phyloP scores from a whole-genome alignment of 208 protist species.

The Crithidia fasciculata region DNA sequence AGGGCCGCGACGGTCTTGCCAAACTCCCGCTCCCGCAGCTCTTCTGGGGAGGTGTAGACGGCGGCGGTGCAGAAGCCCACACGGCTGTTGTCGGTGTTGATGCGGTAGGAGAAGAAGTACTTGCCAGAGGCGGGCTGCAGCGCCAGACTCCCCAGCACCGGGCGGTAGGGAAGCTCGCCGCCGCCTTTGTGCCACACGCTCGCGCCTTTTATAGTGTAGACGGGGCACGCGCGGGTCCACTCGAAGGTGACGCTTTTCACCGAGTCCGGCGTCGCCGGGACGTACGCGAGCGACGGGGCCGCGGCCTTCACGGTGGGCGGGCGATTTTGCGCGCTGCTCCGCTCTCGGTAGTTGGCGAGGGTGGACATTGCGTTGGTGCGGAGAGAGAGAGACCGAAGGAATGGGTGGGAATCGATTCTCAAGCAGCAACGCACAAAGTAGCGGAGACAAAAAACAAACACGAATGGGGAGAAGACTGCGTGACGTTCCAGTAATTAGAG shows the following conservation, averaged over 20 bases:
- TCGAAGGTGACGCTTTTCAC: slow-evolving; percentile 63
- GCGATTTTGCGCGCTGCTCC: not conserved
- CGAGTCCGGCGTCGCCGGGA: slow-evolving; percentile 29
- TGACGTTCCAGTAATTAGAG: not conserved
- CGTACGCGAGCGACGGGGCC: slow-evolving; percentile 33
- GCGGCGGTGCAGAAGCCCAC: slow-evolving; percentile 63
- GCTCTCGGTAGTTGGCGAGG: not conserved
- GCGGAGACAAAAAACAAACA: not conserved
- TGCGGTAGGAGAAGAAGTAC: slow-evolving; percentile 80
- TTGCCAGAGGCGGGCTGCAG: slow-evolving; percentile 72
- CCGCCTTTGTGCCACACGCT: slow-evolving; percentile 64
- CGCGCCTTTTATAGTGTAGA: slow-evolving; percentile 53
- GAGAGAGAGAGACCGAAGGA: not conserved
- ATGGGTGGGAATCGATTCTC: not conserved
- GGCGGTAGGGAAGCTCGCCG: slow-evolving; percentile 57
- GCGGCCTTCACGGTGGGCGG: not conserved
- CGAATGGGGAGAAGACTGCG: not conserved
- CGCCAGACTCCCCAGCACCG: slow-evolving; percentile 63
- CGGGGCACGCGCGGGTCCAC: slow-evolving; percentile 59
- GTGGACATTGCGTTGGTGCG: not conserved
- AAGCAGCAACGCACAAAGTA: not conserved
- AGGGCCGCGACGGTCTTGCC: slow-evolving; percentile 18
- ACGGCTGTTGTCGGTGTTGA: slow-evolving; percentile 81
- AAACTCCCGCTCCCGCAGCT: slow-evolving; percentile 45
- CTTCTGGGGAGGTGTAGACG: slow-evolving; percentile 49